Evolutionary conservation across 768 basidiomycete species (phyloP).

Genomic region (Xerocomus potaroensis): DNA sequence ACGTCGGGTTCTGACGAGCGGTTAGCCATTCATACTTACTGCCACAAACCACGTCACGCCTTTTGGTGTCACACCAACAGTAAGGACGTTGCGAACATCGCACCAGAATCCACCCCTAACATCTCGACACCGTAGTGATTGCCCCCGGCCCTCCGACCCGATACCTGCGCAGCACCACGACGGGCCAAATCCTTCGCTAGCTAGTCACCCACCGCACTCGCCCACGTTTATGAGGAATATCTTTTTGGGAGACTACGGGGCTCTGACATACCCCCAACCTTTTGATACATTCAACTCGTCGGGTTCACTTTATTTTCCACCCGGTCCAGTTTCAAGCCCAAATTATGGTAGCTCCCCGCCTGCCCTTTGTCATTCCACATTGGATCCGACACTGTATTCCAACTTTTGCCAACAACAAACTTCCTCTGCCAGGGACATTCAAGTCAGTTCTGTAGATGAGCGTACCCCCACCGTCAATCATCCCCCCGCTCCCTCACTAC

Average conservation of each 20-base stretch:
- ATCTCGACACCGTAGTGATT: slow-evolving; percentile 1
- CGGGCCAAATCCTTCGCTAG: not conserved
- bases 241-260: not conserved
- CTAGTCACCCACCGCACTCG: not conserved
- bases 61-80: slow-evolving; percentile 3
- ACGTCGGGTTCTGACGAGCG: slow-evolving; percentile 5
- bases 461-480: not conserved
- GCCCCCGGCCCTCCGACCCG: not conserved
- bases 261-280: not conserved
- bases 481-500: not conserved
- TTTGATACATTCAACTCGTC: slow-evolving; percentile 7
- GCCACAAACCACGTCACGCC: not conserved
- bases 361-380: not conserved
- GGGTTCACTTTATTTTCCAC: not conserved
- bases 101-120: not conserved
- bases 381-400: not conserved
- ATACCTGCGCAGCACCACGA: not conserved
- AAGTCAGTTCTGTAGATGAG: slow-evolving; percentile 1
- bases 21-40: slow-evolving; percentile 4
- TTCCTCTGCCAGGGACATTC: not conserved
- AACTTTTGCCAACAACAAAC: not conserved
- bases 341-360: not conserved
- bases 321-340: not conserved
- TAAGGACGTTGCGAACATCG: slow-evolving; percentile 4
- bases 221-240: not conserved